Conservation (phyloP, 805 yeast genomes). For the Cyberlindnera misumaiensis region DNA sequence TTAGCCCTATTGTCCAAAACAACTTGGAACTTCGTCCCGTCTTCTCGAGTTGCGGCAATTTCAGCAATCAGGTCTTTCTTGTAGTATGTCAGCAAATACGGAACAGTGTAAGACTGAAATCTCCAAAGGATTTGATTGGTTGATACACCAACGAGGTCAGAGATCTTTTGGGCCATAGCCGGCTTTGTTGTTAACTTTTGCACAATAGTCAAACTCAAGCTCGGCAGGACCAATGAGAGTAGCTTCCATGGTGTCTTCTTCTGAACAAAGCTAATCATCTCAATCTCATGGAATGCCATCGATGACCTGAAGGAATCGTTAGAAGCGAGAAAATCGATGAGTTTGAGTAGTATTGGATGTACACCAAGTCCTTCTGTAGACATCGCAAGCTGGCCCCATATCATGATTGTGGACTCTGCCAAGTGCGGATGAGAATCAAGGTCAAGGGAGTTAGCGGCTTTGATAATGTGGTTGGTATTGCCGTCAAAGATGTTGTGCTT, state of each 20-base stretch:
- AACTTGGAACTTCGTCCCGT: constrained; percentile 39
- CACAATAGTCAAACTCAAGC: constrained; percentile 58
- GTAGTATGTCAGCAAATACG: constrained; percentile 63
- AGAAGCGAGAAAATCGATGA: constrained; percentile 63
- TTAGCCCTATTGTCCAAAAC: constrained; percentile 42
- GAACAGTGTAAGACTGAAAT: constrained; percentile 69
- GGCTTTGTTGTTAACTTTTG: constrained; percentile 44
- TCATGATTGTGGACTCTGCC: constrained; percentile 52
- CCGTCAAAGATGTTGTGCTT: constrained; percentile 34
- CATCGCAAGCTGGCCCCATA: constrained; percentile 61
- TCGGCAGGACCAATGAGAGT: constrained; percentile 71
- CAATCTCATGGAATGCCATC: constrained; percentile 59
- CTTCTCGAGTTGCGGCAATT: constrained; percentile 45
- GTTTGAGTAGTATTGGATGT: constrained; percentile 55
- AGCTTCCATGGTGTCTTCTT: constrained; percentile 70
- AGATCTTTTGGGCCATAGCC: constrained; percentile 48
- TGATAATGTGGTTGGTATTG: constrained; percentile 39
- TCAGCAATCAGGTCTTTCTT: constrained; percentile 54
- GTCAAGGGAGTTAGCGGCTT: constrained; percentile 34
- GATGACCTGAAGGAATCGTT: constrained; percentile 58
- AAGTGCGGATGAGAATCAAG: constrained; percentile 32
- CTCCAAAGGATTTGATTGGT: constrained; percentile 55
- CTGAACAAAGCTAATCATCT: constrained; percentile 49
- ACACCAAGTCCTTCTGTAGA: constrained; percentile 61
- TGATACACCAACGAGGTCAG: constrained; percentile 60